Conservation (phyloP, 1,284 basidiomycete genomes). For the Tylopilus orsonianus region DNA sequence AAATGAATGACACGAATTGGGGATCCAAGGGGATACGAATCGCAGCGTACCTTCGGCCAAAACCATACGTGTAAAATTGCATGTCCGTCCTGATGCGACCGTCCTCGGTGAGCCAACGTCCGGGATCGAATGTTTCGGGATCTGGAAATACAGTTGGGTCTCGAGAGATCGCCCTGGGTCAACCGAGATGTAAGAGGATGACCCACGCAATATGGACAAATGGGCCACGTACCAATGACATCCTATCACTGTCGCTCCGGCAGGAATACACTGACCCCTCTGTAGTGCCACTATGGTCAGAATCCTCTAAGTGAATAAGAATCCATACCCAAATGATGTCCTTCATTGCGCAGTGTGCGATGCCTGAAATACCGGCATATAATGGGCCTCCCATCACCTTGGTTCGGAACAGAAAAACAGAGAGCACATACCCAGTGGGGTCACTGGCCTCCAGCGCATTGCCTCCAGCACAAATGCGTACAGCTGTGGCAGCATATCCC, state of each 20-base stretch:
- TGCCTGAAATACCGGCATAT: slow-evolving; percentile 31
- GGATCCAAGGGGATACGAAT: background rate
- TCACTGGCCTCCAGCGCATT: slow-evolving; percentile 64
- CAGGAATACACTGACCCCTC: slow-evolving; percentile 57
- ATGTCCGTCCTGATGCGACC: slow-evolving; percentile 51
- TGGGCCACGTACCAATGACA: slow-evolving; percentile 32
- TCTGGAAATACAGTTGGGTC: slow-evolving; percentile 59
- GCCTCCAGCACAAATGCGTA: slow-evolving; percentile 61
- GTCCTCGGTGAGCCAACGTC: too few species aligned
- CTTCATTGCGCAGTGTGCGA: slow-evolving; percentile 55
- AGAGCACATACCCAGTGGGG: slow-evolving; percentile 38
- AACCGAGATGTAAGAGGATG: too few species aligned
- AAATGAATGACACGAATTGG: too few species aligned
- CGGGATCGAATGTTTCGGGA: slow-evolving; percentile 57
- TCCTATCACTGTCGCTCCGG: slow-evolving; percentile 56
- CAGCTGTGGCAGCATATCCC: slow-evolving; percentile 49
- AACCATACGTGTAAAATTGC: slow-evolving; percentile 55
- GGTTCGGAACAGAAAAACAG: too few species aligned
- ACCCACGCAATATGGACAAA: too few species aligned
- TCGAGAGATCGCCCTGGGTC: slow-evolving; percentile 49
- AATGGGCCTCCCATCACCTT: too few species aligned
- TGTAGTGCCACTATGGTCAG: slow-evolving; percentile 30
- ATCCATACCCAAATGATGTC: slow-evolving; percentile 64
- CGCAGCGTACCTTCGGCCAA: slow-evolving; percentile 49
- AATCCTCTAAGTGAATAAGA: too few species aligned